Conservation (phyloP, 305 asterid species). For the Fraxinus xanthoxyloides region DNA sequence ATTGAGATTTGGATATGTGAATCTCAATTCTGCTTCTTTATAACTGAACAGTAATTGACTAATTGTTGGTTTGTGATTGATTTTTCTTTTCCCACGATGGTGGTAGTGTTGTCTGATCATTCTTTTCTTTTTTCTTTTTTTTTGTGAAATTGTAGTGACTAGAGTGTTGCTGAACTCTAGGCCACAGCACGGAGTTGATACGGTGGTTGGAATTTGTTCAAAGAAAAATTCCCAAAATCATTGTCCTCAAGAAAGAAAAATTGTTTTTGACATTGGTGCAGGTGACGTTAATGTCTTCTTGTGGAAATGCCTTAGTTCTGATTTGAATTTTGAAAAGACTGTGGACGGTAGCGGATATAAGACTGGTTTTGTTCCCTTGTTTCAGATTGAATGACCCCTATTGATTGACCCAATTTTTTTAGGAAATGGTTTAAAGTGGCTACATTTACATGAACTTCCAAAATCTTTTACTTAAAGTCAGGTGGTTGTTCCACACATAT, state of each 20-base stretch:
- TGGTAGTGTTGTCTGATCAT: neutral
- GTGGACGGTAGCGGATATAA: neutral
- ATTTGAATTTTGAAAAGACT: neutral
- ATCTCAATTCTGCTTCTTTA: neutral
- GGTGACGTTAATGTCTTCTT: neutral
- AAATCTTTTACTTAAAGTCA: neutral
- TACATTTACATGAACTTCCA: neutral
- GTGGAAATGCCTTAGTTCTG: neutral
- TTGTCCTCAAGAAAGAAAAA: neutral
- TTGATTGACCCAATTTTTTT: neutral
- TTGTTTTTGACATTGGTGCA: neutral
- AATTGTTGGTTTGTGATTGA: neutral
- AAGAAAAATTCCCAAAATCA: neutral
- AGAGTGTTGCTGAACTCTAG: neutral
- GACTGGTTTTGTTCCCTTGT: neutral
- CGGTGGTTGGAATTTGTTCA: neutral
- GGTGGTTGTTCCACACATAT: neutral
- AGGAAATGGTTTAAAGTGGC: neutral
- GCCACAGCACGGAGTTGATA: neutral
- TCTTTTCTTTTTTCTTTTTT: neutral
- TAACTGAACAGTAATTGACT: neutral
- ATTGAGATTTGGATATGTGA: neutral
- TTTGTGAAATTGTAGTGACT: neutral
- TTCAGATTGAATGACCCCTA: neutral
- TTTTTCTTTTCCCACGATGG: neutral